Base-by-base conservation (phyloP, 2,329 filamentous ascomycete species). In the Ploettnerulaceae sp. region DNA sequence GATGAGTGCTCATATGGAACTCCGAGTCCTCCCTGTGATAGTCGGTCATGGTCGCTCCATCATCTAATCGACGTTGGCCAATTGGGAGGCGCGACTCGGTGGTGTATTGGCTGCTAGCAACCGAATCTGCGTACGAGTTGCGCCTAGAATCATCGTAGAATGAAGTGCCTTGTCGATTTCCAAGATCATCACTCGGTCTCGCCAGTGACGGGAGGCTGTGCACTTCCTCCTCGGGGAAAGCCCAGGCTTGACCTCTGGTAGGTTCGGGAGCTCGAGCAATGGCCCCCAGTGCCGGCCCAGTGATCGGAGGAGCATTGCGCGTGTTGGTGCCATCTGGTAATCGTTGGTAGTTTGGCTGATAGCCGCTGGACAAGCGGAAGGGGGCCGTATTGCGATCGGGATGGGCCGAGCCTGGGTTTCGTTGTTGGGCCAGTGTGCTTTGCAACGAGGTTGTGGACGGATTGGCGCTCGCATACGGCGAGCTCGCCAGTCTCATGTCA, bases 221-320 rank as follows among this genome's bases (percentile, higher is more conserved):
- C 3, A 84, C 79, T 42, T 82, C 77, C 44, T 84, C 80, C 60
- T 88, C 86, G 1, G 86, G 86, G 29, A 90, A 90, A 55, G 86
- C 86, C 86, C 86, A 91, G 4, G 86, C 83, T 63, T 85, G 86
- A 62, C 86, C 86, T 65, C 89, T 89, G 8, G 84, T 90, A 4
- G 86, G 86, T 63, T 88, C 84, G 22, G 84, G 82, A 29, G 86
- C 86, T 56, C 71, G 82, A 60, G 78, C 84, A 69, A 75, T 86
- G 60, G 70, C 79, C 67, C 73, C 77, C 43, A 70, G 81, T 55
- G 73, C 83, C 53, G 71, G 84, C 55, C 85, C 84, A 20, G 83
- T 87, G 58, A 91, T 91, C 7, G 84, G 79, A 4, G 86, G 86
- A 3, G 86, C 86, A 2, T 81, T 82, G 54, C 82, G 76, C 42